Evolutionary conservation across 2,329 filamentous ascomycete genomes (phyloP).

Genomic region (Scedosporium apiospermum): DNA sequence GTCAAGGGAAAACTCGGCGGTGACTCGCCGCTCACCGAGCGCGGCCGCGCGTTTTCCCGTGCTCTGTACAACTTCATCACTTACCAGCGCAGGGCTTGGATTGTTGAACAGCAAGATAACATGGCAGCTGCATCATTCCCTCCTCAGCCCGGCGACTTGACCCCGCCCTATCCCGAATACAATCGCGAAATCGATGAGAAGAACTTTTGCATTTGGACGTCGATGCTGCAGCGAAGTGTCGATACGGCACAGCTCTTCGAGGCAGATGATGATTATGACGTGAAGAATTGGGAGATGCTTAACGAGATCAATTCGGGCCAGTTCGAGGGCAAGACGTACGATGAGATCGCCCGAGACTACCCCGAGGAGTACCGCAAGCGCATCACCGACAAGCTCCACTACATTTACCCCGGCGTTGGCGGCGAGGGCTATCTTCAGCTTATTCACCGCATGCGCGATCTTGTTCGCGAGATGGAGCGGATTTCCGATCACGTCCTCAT

Average conservation of each 20-base stretch:
- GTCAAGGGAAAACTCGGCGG: slow-evolving; percentile 81
- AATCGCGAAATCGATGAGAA: slow-evolving; percentile 63
- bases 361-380: slow-evolving; percentile 76
- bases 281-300: slow-evolving; percentile 96
- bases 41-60: slow-evolving; percentile 69
- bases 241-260: slow-evolving; percentile 86
- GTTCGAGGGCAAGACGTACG: slow-evolving; percentile 93
- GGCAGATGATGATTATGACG: slow-evolving; percentile 83
- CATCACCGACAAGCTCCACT: slow-evolving; percentile 79
- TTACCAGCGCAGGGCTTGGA: slow-evolving; percentile 70
- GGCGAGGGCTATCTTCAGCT: slow-evolving; percentile 96
- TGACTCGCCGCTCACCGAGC: slow-evolving; percentile 73
- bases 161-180: slow-evolving; percentile 86
- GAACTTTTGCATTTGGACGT: slow-evolving; percentile 97
- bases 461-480: slow-evolving; percentile 93
- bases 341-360: slow-evolving; percentile 71
- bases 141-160: slow-evolving; percentile 83
- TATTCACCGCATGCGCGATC: slow-evolving; percentile 87
- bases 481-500: slow-evolving; percentile 94
- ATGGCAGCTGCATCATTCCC: slow-evolving; percentile 71
- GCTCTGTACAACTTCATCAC: slow-evolving; percentile 80
- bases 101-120: slow-evolving; percentile 71
- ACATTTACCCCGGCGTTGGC: slow-evolving; percentile 91
- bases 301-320: slow-evolving; percentile 90
- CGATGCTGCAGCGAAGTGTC: slow-evolving; percentile 85